Evolutionary conservation across 2,329 filamentous ascomycete genomes (phyloP), one percentile per base, ranked within the genome.

Genomic region (Phialophora tarda): DNA sequence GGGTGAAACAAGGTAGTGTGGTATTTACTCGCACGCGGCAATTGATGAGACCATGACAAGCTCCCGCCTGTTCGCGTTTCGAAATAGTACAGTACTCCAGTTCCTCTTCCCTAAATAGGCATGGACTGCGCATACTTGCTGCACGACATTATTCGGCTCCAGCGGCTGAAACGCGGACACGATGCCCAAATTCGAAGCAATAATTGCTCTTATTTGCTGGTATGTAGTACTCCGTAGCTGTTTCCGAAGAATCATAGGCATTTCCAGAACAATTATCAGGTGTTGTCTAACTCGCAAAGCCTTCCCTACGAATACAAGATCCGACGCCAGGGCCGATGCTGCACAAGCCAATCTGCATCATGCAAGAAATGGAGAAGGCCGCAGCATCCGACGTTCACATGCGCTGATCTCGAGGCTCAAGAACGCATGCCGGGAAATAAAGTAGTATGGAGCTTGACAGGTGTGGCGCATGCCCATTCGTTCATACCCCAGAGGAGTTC

Each of bases 101-200:
- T 59, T 50, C 24, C 21, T 47, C 23, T 50, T 44, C 34, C 60
- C 34, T 34, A 23, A 48, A 53, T 47, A 11, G 53, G 32, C 53
- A 55, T 62, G 60, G 51, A 62, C 41, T 10, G 14, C 17, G 48
- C 48, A 51, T 55, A 30, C 34, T 55, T 44, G 60, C 60, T 62
- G 60, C 60, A 62, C 60, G 60, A 62, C 60, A 62, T 62, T 44
- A 8, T 48, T 38, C 38, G 53, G 26, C 34, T 8, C n/a, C 17
- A 21, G 51, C 47, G 51, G 60, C 60, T 62, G 60, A 62, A 62
- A 62, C 60, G 10, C 28, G 44, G 60, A 56, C 24, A 47, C 28
- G 34, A 23, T n/a, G 34, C 34, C 28, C 53, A 32, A 30, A 51
- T 3, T 51, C 48, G 48, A 51, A 14, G 48, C 47, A 26, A 51